Base-by-base conservation (phyloP, 192 early-diverging fungal species). In the Coemansia sp. region DNA sequence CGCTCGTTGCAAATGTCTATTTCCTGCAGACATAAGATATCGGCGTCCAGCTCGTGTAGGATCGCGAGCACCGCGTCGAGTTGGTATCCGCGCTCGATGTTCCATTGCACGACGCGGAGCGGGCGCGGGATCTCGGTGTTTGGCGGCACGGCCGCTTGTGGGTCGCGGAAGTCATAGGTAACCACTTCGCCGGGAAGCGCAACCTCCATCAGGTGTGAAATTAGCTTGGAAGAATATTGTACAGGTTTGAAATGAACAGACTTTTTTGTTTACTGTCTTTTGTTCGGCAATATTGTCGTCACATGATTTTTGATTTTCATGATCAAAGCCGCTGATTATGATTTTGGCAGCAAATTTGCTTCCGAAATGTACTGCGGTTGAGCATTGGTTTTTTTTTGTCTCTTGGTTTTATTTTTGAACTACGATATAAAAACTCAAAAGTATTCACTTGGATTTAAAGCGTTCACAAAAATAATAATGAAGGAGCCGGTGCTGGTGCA, bases 31-130 rank as follows among this genome's bases (percentile, higher is more conserved):
- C 85, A 81, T 10, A 85, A 67, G 25, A 92, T 85, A 66, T 92
- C 90, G 5, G 90, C 84, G 42, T 89, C 82, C 21, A 89, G 64
- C 25, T 67, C 49, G 28, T 73, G 62, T 5, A 92, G 58, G 6
- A 67, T 80, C 2, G 65, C 69, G 1, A 90, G 51, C 23, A 90
- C 85, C 8, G 74, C 69, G 2, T 85, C 80, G 0, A 89, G 64
- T 67, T 83, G 71, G 83, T 90, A 90, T 52, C 89, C 89, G 44
- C 90, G 85, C 62, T 92, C 90, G 47, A 92, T 87, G 60, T 92
- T 92, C 90, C 90, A 92, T 57, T 92, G 89, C 14, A 92, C 56
- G 21, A 85, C 82, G 22, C 86, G 84, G 25, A 90, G 66, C 4
- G 83, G 78, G 6, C 54, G 67, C 24, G 61, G 69, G 18, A 71